Evolutionary conservation across 176 grass and related monocot species (phyloP).

Genomic region (Stipa capillata): DNA sequence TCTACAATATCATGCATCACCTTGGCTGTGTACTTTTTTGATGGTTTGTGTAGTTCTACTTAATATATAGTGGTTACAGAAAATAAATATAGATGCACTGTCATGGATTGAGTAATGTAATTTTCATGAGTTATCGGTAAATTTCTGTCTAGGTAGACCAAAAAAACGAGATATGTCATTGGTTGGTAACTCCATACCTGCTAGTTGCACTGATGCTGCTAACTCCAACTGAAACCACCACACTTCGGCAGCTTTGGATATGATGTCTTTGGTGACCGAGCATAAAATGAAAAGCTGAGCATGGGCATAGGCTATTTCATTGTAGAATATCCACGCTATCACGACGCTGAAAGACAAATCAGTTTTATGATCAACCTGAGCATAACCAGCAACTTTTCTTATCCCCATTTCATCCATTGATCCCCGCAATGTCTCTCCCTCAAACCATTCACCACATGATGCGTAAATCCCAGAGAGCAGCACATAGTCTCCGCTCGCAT

Average conservation of each 20-base stretch:
- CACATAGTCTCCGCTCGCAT: conserved; percentile 41
- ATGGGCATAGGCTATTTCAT: not conserved
- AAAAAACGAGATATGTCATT: not conserved
- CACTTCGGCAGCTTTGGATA: not conserved
- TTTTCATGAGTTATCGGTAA: not conserved
- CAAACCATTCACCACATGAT: conserved; percentile 27
- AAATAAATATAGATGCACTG: not conserved
- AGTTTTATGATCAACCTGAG: conserved; percentile 7
- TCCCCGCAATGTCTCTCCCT: conserved; percentile 29
- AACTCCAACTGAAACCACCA: not conserved
- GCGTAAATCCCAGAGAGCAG: conserved; percentile 45
- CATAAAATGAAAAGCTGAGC: not conserved
- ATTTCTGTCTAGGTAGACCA: not conserved
- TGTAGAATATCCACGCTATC: not conserved
- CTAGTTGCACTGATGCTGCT: not conserved
- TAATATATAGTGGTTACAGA: not conserved
- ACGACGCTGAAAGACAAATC: not conserved
- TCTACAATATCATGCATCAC: not conserved
- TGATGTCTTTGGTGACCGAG: not conserved
- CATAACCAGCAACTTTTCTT: conserved; percentile 36
- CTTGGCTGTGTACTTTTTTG: not conserved
- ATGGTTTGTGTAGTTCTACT: not conserved
- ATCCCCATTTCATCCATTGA: conserved; percentile 37
- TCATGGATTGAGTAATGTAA: not conserved
- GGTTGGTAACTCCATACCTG: not conserved